phyloP scores from a whole-genome alignment of 1,284 basidiomycete genomes.

The Ustilago trichophora region DNA sequence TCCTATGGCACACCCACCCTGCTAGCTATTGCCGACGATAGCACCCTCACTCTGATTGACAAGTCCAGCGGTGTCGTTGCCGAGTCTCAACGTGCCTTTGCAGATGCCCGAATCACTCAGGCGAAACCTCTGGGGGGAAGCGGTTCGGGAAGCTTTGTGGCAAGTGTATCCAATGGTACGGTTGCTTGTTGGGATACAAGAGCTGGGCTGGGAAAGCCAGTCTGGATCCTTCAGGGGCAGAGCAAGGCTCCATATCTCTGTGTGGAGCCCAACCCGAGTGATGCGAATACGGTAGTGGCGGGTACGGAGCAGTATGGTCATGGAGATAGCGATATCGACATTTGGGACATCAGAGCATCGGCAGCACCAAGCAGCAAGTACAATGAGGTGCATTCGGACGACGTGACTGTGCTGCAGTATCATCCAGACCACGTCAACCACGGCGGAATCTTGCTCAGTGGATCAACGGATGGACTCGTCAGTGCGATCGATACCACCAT shows the following conservation, averaged over 20 bases:
- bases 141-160: conserved; percentile 36
- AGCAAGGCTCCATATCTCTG: conserved; percentile 53
- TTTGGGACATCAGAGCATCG: conserved; percentile 55
- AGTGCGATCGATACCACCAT: conserved; percentile 55
- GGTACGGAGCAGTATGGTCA: conserved; percentile 60
- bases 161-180: conserved; percentile 32
- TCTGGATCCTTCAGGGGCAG: conserved; percentile 29
- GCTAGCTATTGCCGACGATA: conserved; percentile 44
- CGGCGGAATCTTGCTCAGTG: conserved; percentile 52
- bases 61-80: conserved; percentile 35
- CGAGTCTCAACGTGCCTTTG: conserved; percentile 29
- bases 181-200: conserved; percentile 49
- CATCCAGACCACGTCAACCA: conserved; percentile 43
- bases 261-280: conserved; percentile 34
- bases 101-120: conserved; percentile 40
- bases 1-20: conserved; percentile 36
- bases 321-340: conserved; percentile 56
- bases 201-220: conserved; percentile 10
- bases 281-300: conserved; percentile 44
- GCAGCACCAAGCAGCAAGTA: conserved; percentile 55
- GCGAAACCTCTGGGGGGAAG: too few relatives aligned
- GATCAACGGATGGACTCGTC: conserved; percentile 61
- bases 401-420: conserved; percentile 58
- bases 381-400: conserved; percentile 63
- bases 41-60: conserved; percentile 47